Evolutionary conservation across 2,329 filamentous ascomycete species (phyloP), one percentile per base, ranked within the genome.

Genomic region (Exserohilum rostratum): DNA sequence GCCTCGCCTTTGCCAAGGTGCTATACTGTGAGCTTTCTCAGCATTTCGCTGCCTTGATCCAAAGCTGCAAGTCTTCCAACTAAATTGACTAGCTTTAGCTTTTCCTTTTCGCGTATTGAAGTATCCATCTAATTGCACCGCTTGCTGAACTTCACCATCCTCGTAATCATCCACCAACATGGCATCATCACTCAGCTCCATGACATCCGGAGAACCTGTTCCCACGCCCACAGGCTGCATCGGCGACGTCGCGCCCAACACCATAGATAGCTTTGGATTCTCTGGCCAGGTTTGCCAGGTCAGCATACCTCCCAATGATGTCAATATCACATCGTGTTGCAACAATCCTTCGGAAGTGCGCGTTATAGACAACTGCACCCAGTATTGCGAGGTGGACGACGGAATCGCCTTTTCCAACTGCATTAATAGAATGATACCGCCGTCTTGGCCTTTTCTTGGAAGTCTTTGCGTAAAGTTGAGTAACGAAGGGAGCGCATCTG

Each of bases 241-340:
- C 40, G 35, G 25, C 13, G n/a, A 27, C 18, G n/a, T 34, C 11
- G 17, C 27, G 17, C 29, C 15, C 1, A 34, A 46, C 11, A 29
- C 12, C 13, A 12, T 46, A 3, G 33, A 46, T 1, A 10, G 11
- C 12, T 22, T 17, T 9, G 43, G 43, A 10, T 29, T 46, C 29
- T 31, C 43, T 7, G 43, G 43, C 2, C 43, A 46, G 1, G 31
- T 46, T 12, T 46, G 30, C 5, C 43, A 46, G 18, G 43, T 46
- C 43, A 46, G 34, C 18, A 18, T 46, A 17, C 43, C 15, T 22
- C 30, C 18, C 0, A 13, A 25, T 17, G 43, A 34, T 11, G 30
- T 20, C 30, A 35, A 46, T 29, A 34, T 46, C 18, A 34, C 43
- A 46, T 46, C 43, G 12, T 46, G 43, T 3, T 46, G 43, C 29